Base-by-base conservation (phyloP, 1,284 basidiomycete species). In the Sporisorium sorghi region DNA sequence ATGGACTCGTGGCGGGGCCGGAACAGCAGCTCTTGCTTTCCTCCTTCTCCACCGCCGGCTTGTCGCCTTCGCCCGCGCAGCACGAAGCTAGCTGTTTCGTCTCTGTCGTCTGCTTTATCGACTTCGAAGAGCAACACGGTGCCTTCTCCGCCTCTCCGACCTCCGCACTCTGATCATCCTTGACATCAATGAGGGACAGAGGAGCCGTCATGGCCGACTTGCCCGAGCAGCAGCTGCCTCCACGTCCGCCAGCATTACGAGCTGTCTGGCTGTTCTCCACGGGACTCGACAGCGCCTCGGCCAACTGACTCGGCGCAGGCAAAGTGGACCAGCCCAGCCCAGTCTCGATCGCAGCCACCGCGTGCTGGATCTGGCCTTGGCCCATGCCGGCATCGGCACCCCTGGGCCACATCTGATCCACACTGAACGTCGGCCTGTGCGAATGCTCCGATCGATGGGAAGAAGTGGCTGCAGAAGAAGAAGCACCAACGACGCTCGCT, bases 291-390 rank as follows among this genome's bases (percentile, higher is more conserved):
- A 49, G 9, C 2, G 65, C 30, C 7, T 51, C 55, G 0, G 46
- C 33, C 8, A 58, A 19, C 2, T 56, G 50, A 19, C 28, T 50
- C 5, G 47, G 62, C 2, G 32, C 56, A 2, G 71, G 65, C 24
- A 73, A 28, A 3, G 71, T 73, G 17, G 71, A 73, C 71, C 71
- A 73, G 0, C 71, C 71, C 15, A 73, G 39, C 9, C 71, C 71
- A 4, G 59, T 66, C 47, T 73, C 71, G 26, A 61, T 57, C 4
- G 71, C 71, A 3, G 71, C 71, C 23, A 63, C n/a, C 3, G 65
- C 44, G 24, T 73, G 65, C n/a, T 71, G 73, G 21, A 75, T 70
- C 50, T 75, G 73, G 23, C 73, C 73, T 32, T 75, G 73, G 5
- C 73, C 73, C 74, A 77, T 77, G 0, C 74, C 74, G 7, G 63